Evolutionary conservation across 139 green algal genomes (phyloP).

Genomic region (Auxenochlorella pyrenoidosa): DNA sequence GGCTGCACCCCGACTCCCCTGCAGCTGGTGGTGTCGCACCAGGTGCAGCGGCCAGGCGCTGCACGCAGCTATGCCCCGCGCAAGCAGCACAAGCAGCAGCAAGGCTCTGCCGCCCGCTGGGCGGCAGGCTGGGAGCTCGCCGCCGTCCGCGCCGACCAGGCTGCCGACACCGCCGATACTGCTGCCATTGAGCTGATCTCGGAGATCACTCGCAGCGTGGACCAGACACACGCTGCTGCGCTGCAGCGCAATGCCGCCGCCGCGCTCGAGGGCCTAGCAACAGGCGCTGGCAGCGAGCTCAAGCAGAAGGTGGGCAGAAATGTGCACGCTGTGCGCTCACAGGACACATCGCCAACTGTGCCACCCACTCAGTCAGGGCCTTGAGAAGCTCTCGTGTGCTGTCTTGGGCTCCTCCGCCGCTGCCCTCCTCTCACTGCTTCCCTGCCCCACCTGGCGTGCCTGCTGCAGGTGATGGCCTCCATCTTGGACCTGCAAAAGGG

Average conservation of each 20-base stretch:
- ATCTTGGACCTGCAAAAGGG: slow-evolving; percentile 77
- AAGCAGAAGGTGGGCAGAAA: slow-evolving; percentile 7
- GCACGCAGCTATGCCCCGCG: slow-evolving; percentile 29
- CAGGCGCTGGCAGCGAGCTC: slow-evolving; percentile 41
- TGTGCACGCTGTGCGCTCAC: too few species aligned
- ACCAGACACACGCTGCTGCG: slow-evolving; percentile 48
- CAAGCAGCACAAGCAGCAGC: neutral
- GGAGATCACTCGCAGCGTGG: slow-evolving; percentile 60
- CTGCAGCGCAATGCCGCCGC: slow-evolving; percentile 27
- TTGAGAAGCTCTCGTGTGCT: too few species aligned
- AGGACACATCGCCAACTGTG: neutral
- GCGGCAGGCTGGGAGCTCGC: neutral
- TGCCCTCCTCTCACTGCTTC: neutral
- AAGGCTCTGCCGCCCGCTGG: neutral
- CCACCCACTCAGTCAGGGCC: neutral
- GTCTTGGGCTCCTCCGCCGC: too few species aligned
- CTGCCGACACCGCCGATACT: slow-evolving; percentile 49
- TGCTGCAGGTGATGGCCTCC: slow-evolving; percentile 55
- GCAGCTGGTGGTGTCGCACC: slow-evolving; percentile 41
- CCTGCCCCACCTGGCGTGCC: neutral
- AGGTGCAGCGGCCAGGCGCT: slow-evolving; percentile 25
- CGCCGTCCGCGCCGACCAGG: slow-evolving; percentile 61
- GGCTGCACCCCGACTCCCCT: neutral
- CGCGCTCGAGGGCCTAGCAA: neutral
- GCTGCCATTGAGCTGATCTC: slow-evolving; percentile 66